Evolutionary conservation across 2,329 filamentous ascomycete species (phyloP).

Genomic region (Microcyclosporella mali): DNA sequence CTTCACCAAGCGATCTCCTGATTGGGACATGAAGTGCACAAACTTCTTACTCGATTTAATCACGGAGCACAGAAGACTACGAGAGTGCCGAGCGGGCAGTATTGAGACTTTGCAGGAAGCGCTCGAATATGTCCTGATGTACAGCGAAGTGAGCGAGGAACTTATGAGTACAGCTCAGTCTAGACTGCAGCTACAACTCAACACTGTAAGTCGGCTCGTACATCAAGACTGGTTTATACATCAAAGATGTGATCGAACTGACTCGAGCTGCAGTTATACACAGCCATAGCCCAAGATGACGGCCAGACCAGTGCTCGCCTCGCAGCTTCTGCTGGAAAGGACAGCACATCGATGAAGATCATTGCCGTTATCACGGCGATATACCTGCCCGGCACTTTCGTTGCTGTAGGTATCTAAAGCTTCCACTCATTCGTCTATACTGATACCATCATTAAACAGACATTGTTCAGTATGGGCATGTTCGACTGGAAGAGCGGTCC

Average conservation of each 20-base stretch:
- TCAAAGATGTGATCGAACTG: neutral
- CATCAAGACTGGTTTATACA: neutral
- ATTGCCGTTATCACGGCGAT: conserved; percentile 45
- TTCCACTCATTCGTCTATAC: neutral
- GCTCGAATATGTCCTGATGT: conserved; percentile 6
- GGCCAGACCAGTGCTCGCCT: conserved; percentile 23
- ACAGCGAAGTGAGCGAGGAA: conserved; percentile 5
- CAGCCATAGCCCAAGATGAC: conserved; percentile 16
- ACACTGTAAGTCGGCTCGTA: conserved; percentile 11
- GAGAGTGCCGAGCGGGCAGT: neutral
- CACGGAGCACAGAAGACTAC: neutral
- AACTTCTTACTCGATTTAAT: conserved; percentile 5
- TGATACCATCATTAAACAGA: neutral
- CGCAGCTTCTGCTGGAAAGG: conserved; percentile 36
- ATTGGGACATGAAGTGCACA: conserved; percentile 9
- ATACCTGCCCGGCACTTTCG: conserved; percentile 49
- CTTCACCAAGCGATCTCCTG: conserved; percentile 10
- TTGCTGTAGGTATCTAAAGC: conserved; percentile 25
- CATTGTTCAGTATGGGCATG: conserved; percentile 15
- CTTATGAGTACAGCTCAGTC: conserved; percentile 3
- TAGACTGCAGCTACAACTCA: conserved; percentile 11
- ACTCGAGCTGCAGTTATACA: conserved; percentile 10
- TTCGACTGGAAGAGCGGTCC: conserved; percentile 8
- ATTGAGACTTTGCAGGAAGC: conserved; percentile 4
- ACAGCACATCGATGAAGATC: conserved; percentile 49